These are phyloP conservation scores for Globisporangium lucens DNA, from an alignment of 352 stramenopile genomes.

Conservation along the genomic window DNA sequence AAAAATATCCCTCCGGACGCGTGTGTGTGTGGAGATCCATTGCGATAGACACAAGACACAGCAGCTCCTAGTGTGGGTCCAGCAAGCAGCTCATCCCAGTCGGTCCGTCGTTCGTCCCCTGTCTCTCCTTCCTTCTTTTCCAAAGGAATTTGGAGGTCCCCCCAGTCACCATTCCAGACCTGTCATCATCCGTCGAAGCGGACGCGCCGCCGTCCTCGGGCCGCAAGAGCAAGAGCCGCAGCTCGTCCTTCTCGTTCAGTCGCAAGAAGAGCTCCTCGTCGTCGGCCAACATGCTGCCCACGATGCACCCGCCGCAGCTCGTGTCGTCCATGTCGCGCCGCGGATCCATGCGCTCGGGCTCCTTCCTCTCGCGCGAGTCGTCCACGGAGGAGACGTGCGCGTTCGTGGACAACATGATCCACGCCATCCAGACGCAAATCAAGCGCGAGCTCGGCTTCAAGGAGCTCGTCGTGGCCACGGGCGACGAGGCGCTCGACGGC, in stretches of 20 bases:
- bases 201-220: background rate
- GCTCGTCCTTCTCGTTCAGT: conserved; percentile 7
- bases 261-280: conserved; percentile 6
- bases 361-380: conserved; percentile 27
- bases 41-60: too few relatives aligned
- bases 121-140: background rate
- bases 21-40: too few relatives aligned
- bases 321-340: conserved; percentile 32
- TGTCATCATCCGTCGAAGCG: background rate
- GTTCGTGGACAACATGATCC: conserved; percentile 68
- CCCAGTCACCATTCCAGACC: conserved; percentile 4
- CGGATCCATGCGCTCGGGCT: conserved; percentile 29
- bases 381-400: conserved; percentile 59
- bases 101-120: background rate
- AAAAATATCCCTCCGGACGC: too few relatives aligned
- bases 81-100: too few relatives aligned
- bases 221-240: background rate
- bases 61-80: too few relatives aligned
- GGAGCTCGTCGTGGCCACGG: conserved; percentile 61
- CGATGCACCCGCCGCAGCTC: conserved; percentile 36
- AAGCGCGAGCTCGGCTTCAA: conserved; percentile 61
- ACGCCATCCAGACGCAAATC: conserved; percentile 54
- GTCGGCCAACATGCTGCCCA: conserved; percentile 26
- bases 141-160: too few relatives aligned
- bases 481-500: conserved; percentile 30